Conservation (phyloP, 768 basidiomycete species). For the Mycena vulgaris region DNA sequence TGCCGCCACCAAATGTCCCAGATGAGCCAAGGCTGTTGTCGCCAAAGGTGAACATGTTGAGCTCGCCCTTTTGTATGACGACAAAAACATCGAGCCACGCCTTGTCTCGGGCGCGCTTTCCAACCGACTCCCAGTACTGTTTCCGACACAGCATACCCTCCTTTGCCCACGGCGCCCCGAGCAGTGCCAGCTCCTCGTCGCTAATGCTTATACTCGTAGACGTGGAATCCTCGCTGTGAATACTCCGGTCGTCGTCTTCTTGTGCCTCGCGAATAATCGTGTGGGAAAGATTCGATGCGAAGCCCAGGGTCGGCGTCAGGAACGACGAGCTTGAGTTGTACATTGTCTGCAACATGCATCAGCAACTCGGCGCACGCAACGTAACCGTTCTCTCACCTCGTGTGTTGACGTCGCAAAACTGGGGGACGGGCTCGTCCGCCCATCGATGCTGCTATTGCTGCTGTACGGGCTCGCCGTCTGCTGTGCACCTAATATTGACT, state of each 20-base stretch:
- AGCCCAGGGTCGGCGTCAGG: constrained; percentile 91
- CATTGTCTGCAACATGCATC: constrained; percentile 5
- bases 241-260: constrained; percentile 87
- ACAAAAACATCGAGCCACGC: constrained; percentile 96
- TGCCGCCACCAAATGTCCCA: constrained; percentile 91
- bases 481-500: constrained; percentile 80
- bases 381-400: constrained; percentile 57
- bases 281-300: constrained; percentile 95
- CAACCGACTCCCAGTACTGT: constrained; percentile 91
- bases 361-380: too few relatives aligned
- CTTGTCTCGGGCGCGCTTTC: constrained; percentile 90
- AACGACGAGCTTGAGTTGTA: constrained; percentile 79
- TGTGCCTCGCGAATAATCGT: constrained; percentile 97
- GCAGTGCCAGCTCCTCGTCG: constrained; percentile 95
- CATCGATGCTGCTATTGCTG: constrained; percentile 87
- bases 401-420: constrained; percentile 93
- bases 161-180: constrained; percentile 99
- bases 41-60: constrained; percentile 97
- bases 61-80: constrained; percentile 94
- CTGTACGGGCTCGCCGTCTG: constrained; percentile 86
- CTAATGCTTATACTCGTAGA: constrained; percentile 89
- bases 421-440: constrained; percentile 94
- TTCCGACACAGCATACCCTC: constrained; percentile 97
- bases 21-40: constrained; percentile 73
- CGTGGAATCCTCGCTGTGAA: constrained; percentile 72